phyloP scores from a whole-genome alignment of 495 filamentous ascomycete genomes.

The Geoglossum glabrum region DNA sequence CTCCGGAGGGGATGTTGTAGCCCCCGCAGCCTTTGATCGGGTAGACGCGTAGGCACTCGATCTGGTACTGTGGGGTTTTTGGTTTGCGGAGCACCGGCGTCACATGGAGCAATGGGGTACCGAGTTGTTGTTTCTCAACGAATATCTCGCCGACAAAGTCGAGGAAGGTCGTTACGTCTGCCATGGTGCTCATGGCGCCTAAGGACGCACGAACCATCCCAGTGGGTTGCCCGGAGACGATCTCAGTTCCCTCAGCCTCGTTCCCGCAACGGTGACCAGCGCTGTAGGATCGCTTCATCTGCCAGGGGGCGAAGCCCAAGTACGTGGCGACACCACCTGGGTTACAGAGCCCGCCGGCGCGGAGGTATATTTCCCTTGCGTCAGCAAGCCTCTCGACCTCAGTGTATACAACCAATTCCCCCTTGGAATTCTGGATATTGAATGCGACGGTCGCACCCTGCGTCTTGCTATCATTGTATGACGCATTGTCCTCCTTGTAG shows the following conservation, averaged over 20 bases:
- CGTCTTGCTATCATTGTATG: constrained; percentile 32
- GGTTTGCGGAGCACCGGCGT: not conserved
- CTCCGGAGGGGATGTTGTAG: constrained; percentile 40
- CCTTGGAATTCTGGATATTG: constrained; percentile 35
- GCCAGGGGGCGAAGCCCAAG: constrained; percentile 28
- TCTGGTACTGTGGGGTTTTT: constrained; percentile 8
- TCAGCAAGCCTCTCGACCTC: constrained; percentile 44
- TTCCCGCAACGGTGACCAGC: constrained; percentile 43
- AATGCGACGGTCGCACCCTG: constrained; percentile 59
- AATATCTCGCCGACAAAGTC: constrained; percentile 35
- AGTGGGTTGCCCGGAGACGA: constrained; percentile 34
- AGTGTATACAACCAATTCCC: constrained; percentile 33
- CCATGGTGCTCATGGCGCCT: constrained; percentile 47
- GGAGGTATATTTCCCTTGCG: constrained; percentile 39
- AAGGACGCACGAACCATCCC: constrained; percentile 47
- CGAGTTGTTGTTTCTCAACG: constrained; percentile 10
- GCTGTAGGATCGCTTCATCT: constrained; percentile 38
- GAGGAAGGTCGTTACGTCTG: constrained; percentile 39
- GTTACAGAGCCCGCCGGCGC: constrained; percentile 49
- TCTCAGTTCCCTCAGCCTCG: constrained; percentile 18
- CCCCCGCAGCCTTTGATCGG: constrained; percentile 81
- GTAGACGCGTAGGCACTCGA: constrained; percentile 25
- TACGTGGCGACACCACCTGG: constrained; percentile 30
- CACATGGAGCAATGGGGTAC: not conserved
- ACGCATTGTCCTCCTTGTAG: constrained; percentile 31